phyloP scores from a whole-genome alignment of 1,284 basidiomycete species.

The Ceratobasidium sp. region DNA sequence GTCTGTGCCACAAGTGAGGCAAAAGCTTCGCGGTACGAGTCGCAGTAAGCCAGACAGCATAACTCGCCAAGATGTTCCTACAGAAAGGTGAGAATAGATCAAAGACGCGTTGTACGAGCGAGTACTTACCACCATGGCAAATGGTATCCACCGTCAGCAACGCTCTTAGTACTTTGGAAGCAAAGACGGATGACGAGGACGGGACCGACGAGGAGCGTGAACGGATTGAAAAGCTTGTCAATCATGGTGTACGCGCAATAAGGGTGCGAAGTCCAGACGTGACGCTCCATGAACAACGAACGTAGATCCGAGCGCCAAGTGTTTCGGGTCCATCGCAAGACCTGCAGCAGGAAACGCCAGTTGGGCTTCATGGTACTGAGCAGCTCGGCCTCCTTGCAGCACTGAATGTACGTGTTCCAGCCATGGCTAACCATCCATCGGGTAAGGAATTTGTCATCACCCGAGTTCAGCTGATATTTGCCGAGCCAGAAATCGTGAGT shows the following conservation, averaged over 20 bases:
- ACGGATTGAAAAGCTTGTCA: constrained; percentile 91
- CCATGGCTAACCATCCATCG: constrained; percentile 95
- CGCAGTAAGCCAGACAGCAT: constrained; percentile 81
- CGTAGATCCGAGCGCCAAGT: constrained; percentile 91
- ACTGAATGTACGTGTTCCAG: constrained; percentile 93
- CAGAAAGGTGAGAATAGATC: constrained; percentile 24
- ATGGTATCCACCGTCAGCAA: constrained; percentile 82
- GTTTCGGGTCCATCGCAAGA: constrained; percentile 90
- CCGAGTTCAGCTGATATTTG: constrained; percentile 92
- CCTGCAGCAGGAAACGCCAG: constrained; percentile 93
- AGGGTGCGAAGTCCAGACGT: constrained; percentile 89
- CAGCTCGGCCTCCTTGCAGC: constrained; percentile 89
- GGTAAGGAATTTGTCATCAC: constrained; percentile 95
- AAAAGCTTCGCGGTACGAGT: constrained; percentile 88
- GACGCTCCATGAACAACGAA: constrained; percentile 85
- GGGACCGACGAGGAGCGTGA: constrained; percentile 86
- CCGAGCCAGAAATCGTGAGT: constrained; percentile 93
- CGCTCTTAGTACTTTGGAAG: constrained; percentile 77
- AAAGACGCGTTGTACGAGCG: constrained; percentile 45
- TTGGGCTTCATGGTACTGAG: constrained; percentile 95
- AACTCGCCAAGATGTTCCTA: constrained; percentile 81
- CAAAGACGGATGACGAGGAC: constrained; percentile 78
- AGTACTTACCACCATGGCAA: constrained; percentile 83
- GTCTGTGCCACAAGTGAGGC: constrained; percentile 87
- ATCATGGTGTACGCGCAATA: constrained; percentile 94